Base-by-base conservation (phyloP, 2,329 filamentous ascomycete species). In the Neonectria ditissima region DNA sequence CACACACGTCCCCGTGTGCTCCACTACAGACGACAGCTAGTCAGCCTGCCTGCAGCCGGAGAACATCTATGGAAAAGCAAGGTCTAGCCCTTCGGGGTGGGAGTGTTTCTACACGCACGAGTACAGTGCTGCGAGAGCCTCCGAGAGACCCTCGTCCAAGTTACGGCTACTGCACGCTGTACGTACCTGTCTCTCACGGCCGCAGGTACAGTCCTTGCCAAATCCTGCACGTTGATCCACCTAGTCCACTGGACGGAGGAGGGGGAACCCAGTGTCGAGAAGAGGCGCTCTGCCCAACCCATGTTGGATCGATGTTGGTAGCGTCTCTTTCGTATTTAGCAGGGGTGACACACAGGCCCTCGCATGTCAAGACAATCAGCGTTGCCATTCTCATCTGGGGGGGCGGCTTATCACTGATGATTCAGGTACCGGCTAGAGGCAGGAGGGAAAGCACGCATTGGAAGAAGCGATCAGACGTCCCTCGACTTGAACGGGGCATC, bases 281-380 rank as follows among this genome's bases (percentile, higher is more conserved):
- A 37, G 44, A 62, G 65, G 61, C 59, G 66, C 47, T 61, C 52
- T 69, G 65, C 65, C 73, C 68, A 66, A 70, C 64, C 60, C 58
- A 68, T 68, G 61, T 65, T 69, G 55, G 43, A 26, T 30, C 2
- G 34, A 65, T 73, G 73, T 73, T 74, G 67, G 68, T 75, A 69
- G 65, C 63, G 68, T 69, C 63, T 59, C 63, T 63, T 65, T 58
- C 55, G 56, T 61, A 62, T 68, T 30, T 55, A 67, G 66, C 68
- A 74, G 69, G 75, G 72, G 68, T 73, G 70, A 73, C 74, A 79
- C 77, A 77, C 76, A 76, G 75, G 73, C 68, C 75, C 73, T 71
- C 61, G 65, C 63, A 69, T 52, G 62, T 72, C 71, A 60, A 78
- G 72, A 78, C 75, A 78, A 74, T 78, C 72, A 69, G 66, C 74